Base-by-base conservation (phyloP, 805 yeast species). In the Yamadazyma laniorum region DNA sequence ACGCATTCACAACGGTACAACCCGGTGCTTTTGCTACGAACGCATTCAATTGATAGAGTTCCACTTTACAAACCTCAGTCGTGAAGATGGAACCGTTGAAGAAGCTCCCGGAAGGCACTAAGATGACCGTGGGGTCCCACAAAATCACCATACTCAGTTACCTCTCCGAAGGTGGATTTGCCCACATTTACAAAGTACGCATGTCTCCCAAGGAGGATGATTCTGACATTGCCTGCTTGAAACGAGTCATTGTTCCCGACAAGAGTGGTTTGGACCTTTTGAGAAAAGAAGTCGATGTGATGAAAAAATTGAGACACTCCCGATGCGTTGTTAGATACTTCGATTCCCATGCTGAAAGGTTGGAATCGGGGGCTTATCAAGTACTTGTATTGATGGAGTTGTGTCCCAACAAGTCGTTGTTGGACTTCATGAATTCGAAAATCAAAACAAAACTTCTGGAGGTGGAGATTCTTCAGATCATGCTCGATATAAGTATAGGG, bases 331-430 rank as follows among this genome's bases (percentile, higher is more conserved):
- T 85, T 19, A 72, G 71, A 42, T 83, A 83, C 52, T 82, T 72
- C 50, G 95, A 85, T 55, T 82, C 90, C 2, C 82, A 83, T 54
- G 93, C 95, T 1, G 79, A 82, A 29, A 66, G 86, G 39, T 53
- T 76, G 21, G 38, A 34, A 12, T 39, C 42, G 2, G 42, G 42
- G 4, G 53, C 72, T 1, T 93, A 87, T 58, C 98, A 91, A 62
- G 97, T 93, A 6, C 69, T 91, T 39, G 78, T 91, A 29, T 69
- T 91, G 47, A 93, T 91, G 98, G 99, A 91, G 59, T 76, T 82
- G 51, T 91, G 99, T 58, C 82, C 95, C 8, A 85, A 85, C 57
- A 77, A 84, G 46, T 87, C 95, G 13, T 74, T 95, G 32, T 71
- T 91, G 44, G 96, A 93, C 56, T 90, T 75, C 55, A 90, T 91